phyloP scores from a whole-genome alignment of 2,329 filamentous ascomycete genomes.

The Didymella sp. region DNA sequence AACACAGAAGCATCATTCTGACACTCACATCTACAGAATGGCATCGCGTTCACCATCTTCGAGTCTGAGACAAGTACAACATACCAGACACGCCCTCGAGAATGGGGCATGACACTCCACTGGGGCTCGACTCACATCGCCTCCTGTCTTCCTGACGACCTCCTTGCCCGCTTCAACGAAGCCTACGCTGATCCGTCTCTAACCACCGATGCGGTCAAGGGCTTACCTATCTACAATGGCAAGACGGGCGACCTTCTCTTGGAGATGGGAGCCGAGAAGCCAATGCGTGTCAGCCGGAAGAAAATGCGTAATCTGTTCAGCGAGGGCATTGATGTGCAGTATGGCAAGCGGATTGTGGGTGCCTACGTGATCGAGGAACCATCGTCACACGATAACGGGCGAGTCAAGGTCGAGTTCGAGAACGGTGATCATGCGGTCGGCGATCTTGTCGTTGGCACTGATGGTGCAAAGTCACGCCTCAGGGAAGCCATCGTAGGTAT shows the following conservation, averaged over 20 bases:
- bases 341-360: constrained; percentile 27
- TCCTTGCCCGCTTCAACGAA: constrained; percentile 31
- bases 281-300: constrained; percentile 29
- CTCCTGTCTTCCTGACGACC: constrained; percentile 26
- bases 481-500: constrained; percentile 27
- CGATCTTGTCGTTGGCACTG: constrained; percentile 30
- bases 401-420: constrained; percentile 29
- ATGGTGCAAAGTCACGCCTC: constrained; percentile 28
- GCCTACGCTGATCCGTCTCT: constrained; percentile 33
- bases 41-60: constrained; percentile 25
- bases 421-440: constrained; percentile 28
- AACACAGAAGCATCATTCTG: constrained; percentile 8
- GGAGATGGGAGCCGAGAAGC: constrained; percentile 30
- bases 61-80: constrained; percentile 20
- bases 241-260: constrained; percentile 34
- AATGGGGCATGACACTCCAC: constrained; percentile 40
- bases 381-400: constrained; percentile 17
- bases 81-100: constrained; percentile 31
- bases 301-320: constrained; percentile 35
- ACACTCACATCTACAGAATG: constrained; percentile 9
- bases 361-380: constrained; percentile 17
- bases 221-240: constrained; percentile 35
- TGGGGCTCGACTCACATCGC: constrained; percentile 30
- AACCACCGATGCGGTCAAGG: constrained; percentile 24
- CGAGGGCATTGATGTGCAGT: constrained; percentile 31